Conservation (phyloP, 805 yeast species). For the Starmerella bacillaris region DNA sequence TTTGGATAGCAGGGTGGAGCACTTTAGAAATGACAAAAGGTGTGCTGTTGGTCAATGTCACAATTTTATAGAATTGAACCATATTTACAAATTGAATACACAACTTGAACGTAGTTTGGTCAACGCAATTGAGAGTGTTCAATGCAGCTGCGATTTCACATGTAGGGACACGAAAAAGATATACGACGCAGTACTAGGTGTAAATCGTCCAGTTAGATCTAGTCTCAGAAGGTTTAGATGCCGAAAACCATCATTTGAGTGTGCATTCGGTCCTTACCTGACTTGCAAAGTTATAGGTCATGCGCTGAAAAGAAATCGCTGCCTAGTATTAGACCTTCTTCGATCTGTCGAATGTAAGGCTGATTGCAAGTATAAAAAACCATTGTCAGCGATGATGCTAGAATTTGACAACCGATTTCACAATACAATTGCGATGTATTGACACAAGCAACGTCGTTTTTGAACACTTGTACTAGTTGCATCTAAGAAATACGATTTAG, state of each 20-base stretch:
- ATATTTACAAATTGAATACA: conserved; percentile 4
- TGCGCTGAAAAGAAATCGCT: conserved; percentile 4
- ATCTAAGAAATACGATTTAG: too few species aligned
- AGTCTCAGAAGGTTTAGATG: conserved; percentile 2
- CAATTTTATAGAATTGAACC: conserved; percentile 7
- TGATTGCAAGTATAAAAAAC: conserved; percentile 4
- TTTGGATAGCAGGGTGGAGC: conserved; percentile 3
- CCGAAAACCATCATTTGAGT: conserved; percentile 7
- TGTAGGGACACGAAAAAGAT: conserved; percentile 5
- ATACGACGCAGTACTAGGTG: conserved; percentile 2
- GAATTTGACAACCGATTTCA: conserved; percentile 8
- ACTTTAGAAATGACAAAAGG: conserved; percentile 2
- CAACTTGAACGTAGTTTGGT: conserved; percentile 8
- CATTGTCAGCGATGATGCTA: conserved; percentile 1
- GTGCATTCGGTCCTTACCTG: conserved; percentile 8
- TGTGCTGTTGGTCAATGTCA: not conserved
- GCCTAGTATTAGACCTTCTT: conserved; percentile 9
- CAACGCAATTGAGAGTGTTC: conserved; percentile 11
- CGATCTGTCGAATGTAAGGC: conserved; percentile 6
- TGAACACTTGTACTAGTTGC: too few species aligned
- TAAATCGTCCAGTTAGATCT: conserved; percentile 6
- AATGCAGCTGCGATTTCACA: conserved; percentile 9
- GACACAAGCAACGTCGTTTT: too few species aligned
- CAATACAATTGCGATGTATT: conserved; percentile 8
- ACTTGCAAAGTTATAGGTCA: conserved; percentile 10